Conservation (phyloP, 1,139 yeast species). For the Candida tropicalis region DNA sequence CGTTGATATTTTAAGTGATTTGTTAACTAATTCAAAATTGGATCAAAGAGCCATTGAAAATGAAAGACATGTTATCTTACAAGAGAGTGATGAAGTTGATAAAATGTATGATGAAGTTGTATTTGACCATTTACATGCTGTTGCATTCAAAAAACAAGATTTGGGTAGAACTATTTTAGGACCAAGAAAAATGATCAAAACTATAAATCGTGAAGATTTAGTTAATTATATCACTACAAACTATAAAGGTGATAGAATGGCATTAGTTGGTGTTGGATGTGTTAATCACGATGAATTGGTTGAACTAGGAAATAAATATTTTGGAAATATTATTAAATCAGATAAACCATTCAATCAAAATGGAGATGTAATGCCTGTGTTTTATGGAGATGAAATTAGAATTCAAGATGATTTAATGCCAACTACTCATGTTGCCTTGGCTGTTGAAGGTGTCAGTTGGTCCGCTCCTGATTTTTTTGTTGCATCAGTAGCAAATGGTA, state of each 20-base stretch:
- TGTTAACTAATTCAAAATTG: slow-evolving; percentile 81
- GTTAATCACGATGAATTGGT: slow-evolving; percentile 88
- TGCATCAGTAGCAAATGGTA: slow-evolving; percentile 94
- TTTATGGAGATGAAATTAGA: slow-evolving; percentile 84
- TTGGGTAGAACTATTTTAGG: slow-evolving; percentile 97
- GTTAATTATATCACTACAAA: slow-evolving; percentile 78
- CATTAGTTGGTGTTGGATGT: slow-evolving; percentile 92
- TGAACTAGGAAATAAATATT: slow-evolving; percentile 69
- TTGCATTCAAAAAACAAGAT: slow-evolving; percentile 88
- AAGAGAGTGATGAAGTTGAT: slow-evolving; percentile 97
- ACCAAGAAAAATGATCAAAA: slow-evolving; percentile 83
- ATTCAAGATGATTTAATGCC: slow-evolving; percentile 84
- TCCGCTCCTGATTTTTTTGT: slow-evolving; percentile 93
- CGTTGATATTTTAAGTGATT: slow-evolving; percentile 86
- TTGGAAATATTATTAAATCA: slow-evolving; percentile 74
- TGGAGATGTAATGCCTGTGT: slow-evolving; percentile 77
- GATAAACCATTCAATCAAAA: slow-evolving; percentile 69
- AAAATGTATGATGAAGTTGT: slow-evolving; percentile 98
- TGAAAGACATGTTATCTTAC: slow-evolving; percentile 92
- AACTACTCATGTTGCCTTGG: slow-evolving; percentile 87
- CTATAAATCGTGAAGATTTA: slow-evolving; percentile 77
- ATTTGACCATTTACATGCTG: slow-evolving; percentile 93
- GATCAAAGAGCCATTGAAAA: slow-evolving; percentile 87
- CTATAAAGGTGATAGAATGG: slow-evolving; percentile 97
- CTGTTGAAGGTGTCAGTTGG: slow-evolving; percentile 99